Evolutionary conservation across 306 rosid genomes (phyloP).

Genomic region (Rosa multiflora): DNA sequence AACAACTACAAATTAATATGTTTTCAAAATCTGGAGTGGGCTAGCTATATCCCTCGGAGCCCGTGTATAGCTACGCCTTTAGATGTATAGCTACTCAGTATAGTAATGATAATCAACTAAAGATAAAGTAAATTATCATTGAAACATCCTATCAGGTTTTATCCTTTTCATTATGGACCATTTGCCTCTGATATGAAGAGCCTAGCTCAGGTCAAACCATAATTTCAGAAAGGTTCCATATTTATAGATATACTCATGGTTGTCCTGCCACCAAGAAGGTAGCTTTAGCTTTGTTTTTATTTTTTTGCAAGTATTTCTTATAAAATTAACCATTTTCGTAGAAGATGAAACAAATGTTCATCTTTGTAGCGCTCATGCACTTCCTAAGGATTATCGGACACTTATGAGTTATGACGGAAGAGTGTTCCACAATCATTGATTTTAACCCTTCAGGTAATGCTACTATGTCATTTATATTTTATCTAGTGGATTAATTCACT

Average conservation of each 20-base stretch:
- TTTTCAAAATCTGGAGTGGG: too few species aligned
- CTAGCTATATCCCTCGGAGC: accelerated
- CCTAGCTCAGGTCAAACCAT: slow-evolving; percentile 35
- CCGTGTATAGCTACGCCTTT: too few species aligned
- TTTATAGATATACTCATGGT: slow-evolving; percentile 54
- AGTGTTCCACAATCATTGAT: slow-evolving; percentile 35
- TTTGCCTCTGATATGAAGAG: slow-evolving; percentile 59
- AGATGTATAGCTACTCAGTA: too few species aligned
- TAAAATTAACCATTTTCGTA: too few species aligned
- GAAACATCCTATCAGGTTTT: slow-evolving; percentile 40
- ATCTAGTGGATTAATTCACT: not conserved
- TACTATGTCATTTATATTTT: not conserved
- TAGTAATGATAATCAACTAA: too few species aligned
- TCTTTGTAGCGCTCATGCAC: slow-evolving; percentile 45
- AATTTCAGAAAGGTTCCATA: slow-evolving; percentile 43
- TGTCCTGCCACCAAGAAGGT: slow-evolving; percentile 54
- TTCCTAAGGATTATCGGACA: slow-evolving; percentile 31
- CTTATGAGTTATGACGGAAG: slow-evolving; percentile 33
- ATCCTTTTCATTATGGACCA: slow-evolving; percentile 50
- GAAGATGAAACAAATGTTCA: not conserved
- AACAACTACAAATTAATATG: too few species aligned
- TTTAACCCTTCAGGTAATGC: slow-evolving; percentile 49
- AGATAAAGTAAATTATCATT: too few species aligned
- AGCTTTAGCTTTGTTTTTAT: not conserved
- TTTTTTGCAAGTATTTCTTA: too few species aligned